Conservation (phyloP, 1,139 yeast genomes). For the Magnusiomyces suaveolens region DNA sequence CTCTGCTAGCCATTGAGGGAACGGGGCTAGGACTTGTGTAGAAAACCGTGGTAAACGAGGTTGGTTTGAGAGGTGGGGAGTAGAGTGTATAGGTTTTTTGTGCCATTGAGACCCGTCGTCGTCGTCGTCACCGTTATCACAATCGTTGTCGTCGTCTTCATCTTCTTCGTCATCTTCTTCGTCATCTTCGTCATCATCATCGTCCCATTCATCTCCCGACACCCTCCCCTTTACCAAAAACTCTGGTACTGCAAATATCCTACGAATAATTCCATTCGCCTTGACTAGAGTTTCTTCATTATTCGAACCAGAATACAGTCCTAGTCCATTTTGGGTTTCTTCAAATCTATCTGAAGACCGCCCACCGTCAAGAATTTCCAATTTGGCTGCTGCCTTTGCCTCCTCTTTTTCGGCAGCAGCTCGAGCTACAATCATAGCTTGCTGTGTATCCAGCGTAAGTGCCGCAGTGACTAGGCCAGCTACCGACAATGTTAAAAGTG, state of each 20-base stretch:
- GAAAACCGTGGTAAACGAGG: constrained; percentile 1
- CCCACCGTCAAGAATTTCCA: neutral
- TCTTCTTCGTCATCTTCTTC: neutral
- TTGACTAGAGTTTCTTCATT: neutral
- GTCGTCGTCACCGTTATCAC: constrained; percentile 24
- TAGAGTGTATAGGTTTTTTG: neutral
- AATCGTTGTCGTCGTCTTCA: constrained; percentile 18
- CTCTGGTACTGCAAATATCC: neutral
- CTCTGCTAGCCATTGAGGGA: constrained; percentile 71
- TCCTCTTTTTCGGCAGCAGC: neutral
- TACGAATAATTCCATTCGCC: neutral
- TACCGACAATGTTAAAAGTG: neutral
- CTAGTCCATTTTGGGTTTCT: neutral
- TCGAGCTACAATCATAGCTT: neutral
- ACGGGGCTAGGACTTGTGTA: constrained; percentile 20
- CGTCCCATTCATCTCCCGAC: constrained; percentile 15
- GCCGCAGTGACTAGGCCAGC: neutral
- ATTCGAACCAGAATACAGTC: no score
- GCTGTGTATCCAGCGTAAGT: neutral
- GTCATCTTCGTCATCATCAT: constrained; percentile 20
- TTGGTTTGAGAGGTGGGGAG: constrained; percentile 1
- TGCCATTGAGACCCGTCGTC: constrained; percentile 24
- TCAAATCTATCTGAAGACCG: no score
- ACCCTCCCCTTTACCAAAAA: constrained; percentile 1
- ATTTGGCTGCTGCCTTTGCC: neutral